Base-by-base conservation (phyloP, 2,329 filamentous ascomycete genomes). In the Cordyceps militaris region DNA sequence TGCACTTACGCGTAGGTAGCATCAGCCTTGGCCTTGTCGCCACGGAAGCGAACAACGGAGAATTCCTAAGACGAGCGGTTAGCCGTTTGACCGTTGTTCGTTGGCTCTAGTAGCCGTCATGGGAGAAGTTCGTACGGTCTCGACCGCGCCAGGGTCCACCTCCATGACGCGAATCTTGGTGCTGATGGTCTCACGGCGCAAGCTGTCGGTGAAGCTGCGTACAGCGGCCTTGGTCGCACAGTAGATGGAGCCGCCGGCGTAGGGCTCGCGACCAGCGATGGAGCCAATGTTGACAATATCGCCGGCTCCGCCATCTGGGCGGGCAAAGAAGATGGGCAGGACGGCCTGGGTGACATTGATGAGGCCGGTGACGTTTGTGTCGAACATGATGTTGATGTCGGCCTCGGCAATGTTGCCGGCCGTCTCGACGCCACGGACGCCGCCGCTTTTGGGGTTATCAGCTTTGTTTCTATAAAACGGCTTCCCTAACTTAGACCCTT, bases 331-430 rank as follows among this genome's bases (percentile, higher is more conserved):
- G 69, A 91, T 85, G 54, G 89, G 85, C 19, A 97, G 73, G 43
- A 97, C 79, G 47, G 89, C 89, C 78, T 99, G 94, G 0, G 94
- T 97, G 88, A 97, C 90, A 78, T 93, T 89, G 77, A 99, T 94
- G 34, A 99, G 79, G 28, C 94, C 94, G 2, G 88, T 94, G 54
- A 97, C 92, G 71, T 99, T 99, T 59, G 94, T 97, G 48, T 82
- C 76, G 69, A 97, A 90, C 91, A 97, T 97, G 70, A 86, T 68
- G 66, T 88, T 80, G 66, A 97, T 88, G 74, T 99, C 93, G 59
- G 86, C 85, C 66, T 89, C 80, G 16, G 79, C 80, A 69, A 99
- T 97, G 42, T 89, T 82, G 19, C 92, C 92, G 1, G 91, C 91
- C 69, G 88, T 85, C 51, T 89, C 93, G 13, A 96, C 83, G 62